Base-by-base conservation (phyloP, 2,329 filamentous ascomycete genomes). In the Dothidotthia symphoricarpi region DNA sequence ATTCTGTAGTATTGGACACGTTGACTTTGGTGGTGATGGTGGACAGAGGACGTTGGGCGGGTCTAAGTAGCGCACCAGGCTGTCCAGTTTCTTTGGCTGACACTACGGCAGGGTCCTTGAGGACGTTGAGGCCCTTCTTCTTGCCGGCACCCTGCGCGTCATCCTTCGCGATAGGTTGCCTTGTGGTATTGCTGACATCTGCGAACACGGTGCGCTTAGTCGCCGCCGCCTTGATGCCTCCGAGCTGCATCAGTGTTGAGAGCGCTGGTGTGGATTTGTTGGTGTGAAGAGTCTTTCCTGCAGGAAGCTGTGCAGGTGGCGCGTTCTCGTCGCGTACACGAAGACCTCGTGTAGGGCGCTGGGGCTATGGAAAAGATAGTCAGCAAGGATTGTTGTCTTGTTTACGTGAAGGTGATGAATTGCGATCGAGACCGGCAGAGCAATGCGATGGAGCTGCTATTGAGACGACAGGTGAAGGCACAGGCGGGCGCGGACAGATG, bases 141-240 rank as follows among this genome's bases (percentile, higher is more conserved):
- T 64, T 63, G 41, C 67, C 69, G 17, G 62, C 51, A 16, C 79
- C 59, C 35, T 69, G 70, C 25, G 72, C 72, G 54, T 85, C 81
- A 63, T 85, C 81, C 53, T 79, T 77, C 39, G 58, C 53, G 47
- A 60, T 19, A 17, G 53, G 57, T 29, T 59, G 55, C 35, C 59
- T 68, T 27, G 74, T 60, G 30, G 76, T 82, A 59, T 90, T 91
- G 73, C 86, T 93, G 45, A 93, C 78, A 63, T 95, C 89, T 33
- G 80, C 86, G 67, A 94, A 89, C 10, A 82, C 87, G 46, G 83
- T 82, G 51, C 89, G 82, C 72, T 90, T 93, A 38, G 82, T 75
- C 40, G 79, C 75, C 34, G 78, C 75, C 36, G 76, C 75, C 66
- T 83, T 87, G 49, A 83, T 68, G 26, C 73, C 75, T 41, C 71